Conservation (phyloP, 2,329 filamentous ascomycete species). For the Lasiodiplodia sp. region DNA sequence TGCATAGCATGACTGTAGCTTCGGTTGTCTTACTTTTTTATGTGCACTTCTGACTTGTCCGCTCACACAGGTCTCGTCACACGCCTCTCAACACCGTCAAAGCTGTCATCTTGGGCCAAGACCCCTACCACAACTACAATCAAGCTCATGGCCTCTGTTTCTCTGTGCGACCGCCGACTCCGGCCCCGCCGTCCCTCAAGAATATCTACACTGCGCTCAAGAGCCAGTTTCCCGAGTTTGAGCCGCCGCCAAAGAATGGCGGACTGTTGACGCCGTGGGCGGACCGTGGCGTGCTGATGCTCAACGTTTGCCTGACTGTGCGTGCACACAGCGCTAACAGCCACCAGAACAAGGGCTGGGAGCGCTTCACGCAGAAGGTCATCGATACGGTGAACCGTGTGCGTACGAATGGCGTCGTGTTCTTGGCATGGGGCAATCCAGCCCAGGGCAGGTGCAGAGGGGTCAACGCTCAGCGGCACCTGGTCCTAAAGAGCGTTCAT, state of each 20-base stretch:
- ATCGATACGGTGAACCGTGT: conserved; percentile 86
- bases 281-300: conserved; percentile 86
- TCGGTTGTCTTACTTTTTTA: not conserved
- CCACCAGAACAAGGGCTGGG: conserved; percentile 89
- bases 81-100: conserved; percentile 90
- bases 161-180: conserved; percentile 88
- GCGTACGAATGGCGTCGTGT: conserved; percentile 83
- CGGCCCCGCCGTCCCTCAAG: conserved; percentile 84
- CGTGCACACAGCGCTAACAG: conserved; percentile 87
- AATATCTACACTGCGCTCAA: conserved; percentile 93
- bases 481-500: conserved; percentile 86
- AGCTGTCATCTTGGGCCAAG: conserved; percentile 92
- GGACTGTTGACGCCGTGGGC: conserved; percentile 94
- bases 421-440: conserved; percentile 90
- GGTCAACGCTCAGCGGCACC: conserved; percentile 76
- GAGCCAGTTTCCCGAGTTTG: conserved; percentile 86
- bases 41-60: conserved; percentile 8
- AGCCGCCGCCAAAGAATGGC: conserved; percentile 75
- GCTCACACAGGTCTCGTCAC: conserved; percentile 77
- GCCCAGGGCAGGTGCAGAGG: conserved; percentile 80
- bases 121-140: conserved; percentile 94
- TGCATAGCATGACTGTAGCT: not conserved
- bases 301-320: conserved; percentile 95
- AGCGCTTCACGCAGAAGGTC: conserved; percentile 87
- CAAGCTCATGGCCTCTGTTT: conserved; percentile 97